A percentile compares a stretch with the other conserved stretches of the same genome.
phyloP scores from a whole-genome alignment of 768 basidiomycete species.

The Nidularia sp. region DNA sequence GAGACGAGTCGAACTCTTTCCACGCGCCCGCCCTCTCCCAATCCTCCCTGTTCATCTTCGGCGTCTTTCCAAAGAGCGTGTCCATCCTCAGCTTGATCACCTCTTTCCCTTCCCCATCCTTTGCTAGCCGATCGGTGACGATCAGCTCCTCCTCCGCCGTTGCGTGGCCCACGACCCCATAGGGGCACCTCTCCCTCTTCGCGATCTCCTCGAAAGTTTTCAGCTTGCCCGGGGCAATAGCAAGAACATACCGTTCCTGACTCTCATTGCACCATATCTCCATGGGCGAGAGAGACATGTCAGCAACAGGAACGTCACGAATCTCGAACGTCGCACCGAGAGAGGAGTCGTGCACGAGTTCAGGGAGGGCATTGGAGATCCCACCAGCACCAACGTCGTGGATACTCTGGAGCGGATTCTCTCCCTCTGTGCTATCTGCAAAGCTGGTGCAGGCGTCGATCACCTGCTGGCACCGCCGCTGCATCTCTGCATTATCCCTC shows the following conservation, averaged over 20 bases:
- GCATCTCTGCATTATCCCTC: slow-evolving; percentile 98
- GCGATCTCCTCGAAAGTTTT: slow-evolving; percentile 72
- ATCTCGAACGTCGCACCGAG: slow-evolving; percentile 93
- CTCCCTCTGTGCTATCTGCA: slow-evolving; percentile 16
- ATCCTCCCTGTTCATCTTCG: slow-evolving; percentile 18
- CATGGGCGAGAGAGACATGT: slow-evolving; percentile 96
- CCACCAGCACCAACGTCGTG: slow-evolving; percentile 99
- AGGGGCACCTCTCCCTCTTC: slow-evolving; percentile 88
- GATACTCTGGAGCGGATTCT: slow-evolving; percentile 88
- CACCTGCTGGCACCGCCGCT: slow-evolving; percentile 94
- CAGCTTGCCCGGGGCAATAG: slow-evolving; percentile 65
- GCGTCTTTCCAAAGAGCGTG: background rate
- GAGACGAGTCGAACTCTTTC: slow-evolving; percentile 64
- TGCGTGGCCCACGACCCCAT: slow-evolving; percentile 85
- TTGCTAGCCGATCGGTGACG: slow-evolving; percentile 75
- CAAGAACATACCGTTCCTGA: slow-evolving; percentile 96
- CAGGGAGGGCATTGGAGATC: slow-evolving; percentile 92
- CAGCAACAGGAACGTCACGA: slow-evolving; percentile 87
- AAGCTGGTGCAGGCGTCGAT: slow-evolving; percentile 83
- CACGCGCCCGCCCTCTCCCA: slow-evolving; percentile 32
- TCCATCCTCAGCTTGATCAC: slow-evolving; percentile 84
- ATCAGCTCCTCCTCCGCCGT: slow-evolving; percentile 79
- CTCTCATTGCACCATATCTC: slow-evolving; percentile 99
- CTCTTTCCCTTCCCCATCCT: slow-evolving; percentile 47
- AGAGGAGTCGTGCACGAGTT: slow-evolving; percentile 94